Evolutionary conservation across 2,329 filamentous ascomycete species (phyloP).

Genomic region (Ceratocystis papillata): DNA sequence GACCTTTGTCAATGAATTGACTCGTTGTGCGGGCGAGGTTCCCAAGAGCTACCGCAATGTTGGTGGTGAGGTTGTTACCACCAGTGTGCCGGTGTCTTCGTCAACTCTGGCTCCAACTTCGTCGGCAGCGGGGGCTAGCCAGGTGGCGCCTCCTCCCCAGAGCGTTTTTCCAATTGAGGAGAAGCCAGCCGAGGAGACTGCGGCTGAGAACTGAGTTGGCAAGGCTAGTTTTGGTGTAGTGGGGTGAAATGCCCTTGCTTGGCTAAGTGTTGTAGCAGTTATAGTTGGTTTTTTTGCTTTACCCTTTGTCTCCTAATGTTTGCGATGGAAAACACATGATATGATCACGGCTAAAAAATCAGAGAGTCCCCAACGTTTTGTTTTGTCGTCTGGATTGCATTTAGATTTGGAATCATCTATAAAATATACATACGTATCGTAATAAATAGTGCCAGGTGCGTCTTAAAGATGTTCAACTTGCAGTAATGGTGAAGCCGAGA

Average conservation of each 20-base stretch:
- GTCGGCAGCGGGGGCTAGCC: background rate
- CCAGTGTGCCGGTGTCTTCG: constrained; percentile 22
- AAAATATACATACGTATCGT: background rate
- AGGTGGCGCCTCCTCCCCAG: background rate
- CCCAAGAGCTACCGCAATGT: constrained; percentile 36
- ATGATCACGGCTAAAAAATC: constrained; percentile 10
- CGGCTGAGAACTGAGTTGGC: background rate
- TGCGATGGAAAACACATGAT: background rate
- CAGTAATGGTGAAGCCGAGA: background rate
- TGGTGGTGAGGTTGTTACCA: constrained; percentile 29
- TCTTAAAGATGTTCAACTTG: background rate
- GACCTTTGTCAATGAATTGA: constrained; percentile 79
- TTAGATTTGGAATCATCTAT: background rate
- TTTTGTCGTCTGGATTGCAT: background rate
- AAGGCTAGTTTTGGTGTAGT: background rate
- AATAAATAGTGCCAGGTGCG: background rate
- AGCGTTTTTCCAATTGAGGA: constrained; percentile 20
- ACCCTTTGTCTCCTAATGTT: background rate
- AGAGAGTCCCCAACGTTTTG: background rate
- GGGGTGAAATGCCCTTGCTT: background rate
- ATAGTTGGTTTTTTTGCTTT: constrained; percentile 4
- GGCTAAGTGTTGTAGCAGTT: constrained; percentile 4
- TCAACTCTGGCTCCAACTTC: constrained; percentile 13
- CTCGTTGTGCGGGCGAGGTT: constrained; percentile 38
- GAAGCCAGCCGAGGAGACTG: constrained; percentile 20